Evolutionary conservation across 495 filamentous ascomycete genomes (phyloP), one percentile per base, ranked within the genome.

Genomic region (Physcia stellaris): DNA sequence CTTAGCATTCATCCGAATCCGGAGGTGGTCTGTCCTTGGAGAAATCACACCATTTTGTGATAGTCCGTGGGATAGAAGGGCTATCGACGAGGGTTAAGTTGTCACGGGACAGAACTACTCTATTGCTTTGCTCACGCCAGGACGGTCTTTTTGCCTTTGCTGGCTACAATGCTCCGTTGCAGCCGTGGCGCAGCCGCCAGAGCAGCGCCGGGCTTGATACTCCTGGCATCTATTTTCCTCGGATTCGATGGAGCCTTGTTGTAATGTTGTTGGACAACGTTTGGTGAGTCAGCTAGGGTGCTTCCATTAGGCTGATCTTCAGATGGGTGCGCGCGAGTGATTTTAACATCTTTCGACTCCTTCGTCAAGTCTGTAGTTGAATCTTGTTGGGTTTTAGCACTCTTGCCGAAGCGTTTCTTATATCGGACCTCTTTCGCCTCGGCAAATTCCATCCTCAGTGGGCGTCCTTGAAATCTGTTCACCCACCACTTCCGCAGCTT

Each of bases 351-450:
- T 1, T 47, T 54, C 37, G 58, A 59, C 19, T 49, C 53, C 12
- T 55, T 55, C 16, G 49, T 69, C 54, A 5, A 57, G 11, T 12
- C 13, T 0, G 12, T 6, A 2, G 24, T n/a, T 0, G 10, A 59
- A 30, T 78, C 79, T n/a, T n/a, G n/a, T n/a, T n/a, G n/a, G n/a
- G n/a, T n/a, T n/a, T n/a, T n/a, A n/a, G n/a, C n/a, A n/a, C n/a
- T n/a, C 57, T 83, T 86, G 32, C 85, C 82, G 58, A 80, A 96
- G 7, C 90, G 75, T 63, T 95, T 96, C 61, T 85, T 83, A 57
- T 99, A 96, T 30, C 90, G 63, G 19, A 74, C 71, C 38, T 77
- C 70, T 28, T 86, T 73, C 54, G 93, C 88, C 62, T 99, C 88
- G 6, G 92, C 90, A 51, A 86, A 83, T 54, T 99, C 90, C 63